These are phyloP conservation scores for Talaromyces adpressus DNA, from an alignment of 495 filamentous ascomycete genomes.

Conservation along the genomic window DNA sequence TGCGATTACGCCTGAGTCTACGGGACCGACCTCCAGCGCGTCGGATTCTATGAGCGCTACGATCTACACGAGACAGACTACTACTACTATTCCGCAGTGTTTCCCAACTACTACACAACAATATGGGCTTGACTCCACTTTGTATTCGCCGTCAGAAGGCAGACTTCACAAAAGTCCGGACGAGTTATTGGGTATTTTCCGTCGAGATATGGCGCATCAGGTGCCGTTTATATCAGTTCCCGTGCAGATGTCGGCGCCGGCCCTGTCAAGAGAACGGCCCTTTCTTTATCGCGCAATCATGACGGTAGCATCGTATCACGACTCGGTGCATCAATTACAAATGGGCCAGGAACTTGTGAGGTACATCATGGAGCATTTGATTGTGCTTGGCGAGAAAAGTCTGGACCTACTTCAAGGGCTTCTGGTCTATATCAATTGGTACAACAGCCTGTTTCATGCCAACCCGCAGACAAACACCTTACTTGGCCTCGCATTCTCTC, in stretches of 20 bases:
- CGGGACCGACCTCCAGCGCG: slow-evolving; percentile 4
- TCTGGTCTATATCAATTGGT: slow-evolving; percentile 12
- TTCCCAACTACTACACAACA: slow-evolving; percentile 8
- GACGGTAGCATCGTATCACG: slow-evolving; percentile 6
- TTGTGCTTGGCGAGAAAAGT: slow-evolving; percentile 3
- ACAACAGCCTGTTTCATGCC: slow-evolving; percentile 6
- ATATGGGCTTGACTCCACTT: slow-evolving; percentile 3
- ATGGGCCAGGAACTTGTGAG: slow-evolving; percentile 6
- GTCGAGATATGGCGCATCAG: slow-evolving; percentile 7
- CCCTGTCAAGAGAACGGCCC: slow-evolving; percentile 1
- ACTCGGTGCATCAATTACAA: slow-evolving; percentile 6
- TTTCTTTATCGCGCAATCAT: slow-evolving; percentile 8
- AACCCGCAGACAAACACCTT: slow-evolving; percentile 2
- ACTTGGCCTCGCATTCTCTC: slow-evolving; percentile 4
- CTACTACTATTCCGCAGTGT: not conserved
- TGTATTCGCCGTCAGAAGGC: not conserved
- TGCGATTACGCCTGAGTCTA: slow-evolving; percentile 6
- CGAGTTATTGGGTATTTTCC: slow-evolving; percentile 1
- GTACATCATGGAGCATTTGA: slow-evolving; percentile 5
- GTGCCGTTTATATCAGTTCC: slow-evolving; percentile 7
- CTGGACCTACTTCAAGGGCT: slow-evolving; percentile 12
- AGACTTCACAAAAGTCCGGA: slow-evolving; percentile 1
- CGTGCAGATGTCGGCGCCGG: slow-evolving; percentile 4
- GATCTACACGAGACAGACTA: not conserved
- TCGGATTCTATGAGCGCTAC: slow-evolving; percentile 3